These are phyloP conservation scores for Pisolithus marmoratus DNA, from an alignment of 768 basidiomycete species.

Conservation along the genomic window DNA sequence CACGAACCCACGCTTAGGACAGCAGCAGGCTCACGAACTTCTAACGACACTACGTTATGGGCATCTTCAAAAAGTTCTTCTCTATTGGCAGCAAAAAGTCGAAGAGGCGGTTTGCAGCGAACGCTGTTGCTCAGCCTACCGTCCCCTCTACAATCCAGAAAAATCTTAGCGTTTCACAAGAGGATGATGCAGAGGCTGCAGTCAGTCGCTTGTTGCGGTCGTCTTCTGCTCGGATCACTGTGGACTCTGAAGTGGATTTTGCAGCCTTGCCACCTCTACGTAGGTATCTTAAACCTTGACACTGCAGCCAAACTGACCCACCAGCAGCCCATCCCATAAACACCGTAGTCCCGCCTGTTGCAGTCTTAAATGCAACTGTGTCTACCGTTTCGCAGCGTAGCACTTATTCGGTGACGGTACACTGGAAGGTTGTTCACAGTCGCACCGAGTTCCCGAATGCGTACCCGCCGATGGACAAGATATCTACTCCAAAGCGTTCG, in stretches of 20 bases:
- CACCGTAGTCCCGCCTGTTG: constrained; percentile 43
- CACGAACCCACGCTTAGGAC: constrained; percentile 19
- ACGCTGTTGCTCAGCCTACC: constrained; percentile 22
- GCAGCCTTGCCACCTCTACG: constrained; percentile 61
- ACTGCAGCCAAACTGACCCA: not conserved
- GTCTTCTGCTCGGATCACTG: constrained; percentile 60
- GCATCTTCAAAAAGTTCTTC: constrained; percentile 64
- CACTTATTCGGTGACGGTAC: constrained; percentile 71
- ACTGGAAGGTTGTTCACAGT: constrained; percentile 52
- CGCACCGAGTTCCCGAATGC: constrained; percentile 63
- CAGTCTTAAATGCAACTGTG: constrained; percentile 47
- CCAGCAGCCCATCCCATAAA: constrained; percentile 63
- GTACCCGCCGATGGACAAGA: constrained; percentile 37
- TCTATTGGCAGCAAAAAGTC: constrained; percentile 63
- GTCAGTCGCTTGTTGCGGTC: constrained; percentile 57
- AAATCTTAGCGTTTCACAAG: constrained; percentile 10
- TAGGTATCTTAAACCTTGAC: constrained; percentile 34
- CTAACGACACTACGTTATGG: constrained; percentile 40
- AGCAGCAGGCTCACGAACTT: constrained; percentile 18
- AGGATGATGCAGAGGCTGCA: constrained; percentile 43
- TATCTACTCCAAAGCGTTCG: constrained; percentile 22
- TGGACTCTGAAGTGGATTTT: constrained; percentile 52
- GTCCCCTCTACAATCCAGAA: constrained; percentile 14
- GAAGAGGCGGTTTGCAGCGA: constrained; percentile 35
- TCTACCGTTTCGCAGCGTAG: constrained; percentile 49